These are phyloP conservation scores for Acidiella bohemica DNA, from an alignment of 495 filamentous ascomycete genomes.

Conservation along the genomic window DNA sequence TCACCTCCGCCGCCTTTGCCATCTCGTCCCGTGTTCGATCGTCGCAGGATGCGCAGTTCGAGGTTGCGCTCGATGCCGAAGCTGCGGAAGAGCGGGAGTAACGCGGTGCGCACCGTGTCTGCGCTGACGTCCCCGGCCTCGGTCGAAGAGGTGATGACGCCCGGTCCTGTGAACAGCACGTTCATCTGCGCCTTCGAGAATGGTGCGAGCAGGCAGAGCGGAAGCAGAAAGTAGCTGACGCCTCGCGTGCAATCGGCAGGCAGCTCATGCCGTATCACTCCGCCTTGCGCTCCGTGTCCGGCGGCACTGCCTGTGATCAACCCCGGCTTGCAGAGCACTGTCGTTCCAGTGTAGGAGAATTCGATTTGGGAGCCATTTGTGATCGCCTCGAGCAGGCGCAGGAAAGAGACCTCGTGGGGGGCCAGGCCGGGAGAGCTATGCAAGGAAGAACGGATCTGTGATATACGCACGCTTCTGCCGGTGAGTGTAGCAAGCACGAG, in stretches of 20 bases:
- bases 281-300: conserved; percentile 52
- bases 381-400: conserved; percentile 83
- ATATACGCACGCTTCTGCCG: conserved; percentile 77
- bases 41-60: conserved; percentile 67
- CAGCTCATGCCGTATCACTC: conserved; percentile 65
- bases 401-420: conserved; percentile 85
- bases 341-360: conserved; percentile 89
- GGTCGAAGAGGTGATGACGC: conserved; percentile 84
- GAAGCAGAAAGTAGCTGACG: conserved; percentile 83
- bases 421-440: conserved; percentile 74
- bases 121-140: conserved; percentile 69
- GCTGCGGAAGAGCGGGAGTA: conserved; percentile 75
- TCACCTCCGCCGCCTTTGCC: conserved; percentile 77
- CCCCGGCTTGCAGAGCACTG: conserved; percentile 78
- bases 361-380: conserved; percentile 93
- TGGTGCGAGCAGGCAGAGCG: conserved; percentile 78
- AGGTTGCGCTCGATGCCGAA: conserved; percentile 83
- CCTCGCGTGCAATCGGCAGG: conserved; percentile 62
- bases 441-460: conserved; percentile 78
- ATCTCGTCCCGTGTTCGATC: conserved; percentile 59
- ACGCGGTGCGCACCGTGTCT: conserved; percentile 85
- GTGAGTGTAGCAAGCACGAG: conserved; percentile 85
- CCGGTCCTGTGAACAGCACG: conserved; percentile 74
- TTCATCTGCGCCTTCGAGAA: conserved; percentile 84
- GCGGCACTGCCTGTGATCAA: conserved; percentile 69